Evolutionary conservation across 805 yeast genomes (phyloP).

Genomic region (Sugiyamaella boreocaroliniensis): DNA sequence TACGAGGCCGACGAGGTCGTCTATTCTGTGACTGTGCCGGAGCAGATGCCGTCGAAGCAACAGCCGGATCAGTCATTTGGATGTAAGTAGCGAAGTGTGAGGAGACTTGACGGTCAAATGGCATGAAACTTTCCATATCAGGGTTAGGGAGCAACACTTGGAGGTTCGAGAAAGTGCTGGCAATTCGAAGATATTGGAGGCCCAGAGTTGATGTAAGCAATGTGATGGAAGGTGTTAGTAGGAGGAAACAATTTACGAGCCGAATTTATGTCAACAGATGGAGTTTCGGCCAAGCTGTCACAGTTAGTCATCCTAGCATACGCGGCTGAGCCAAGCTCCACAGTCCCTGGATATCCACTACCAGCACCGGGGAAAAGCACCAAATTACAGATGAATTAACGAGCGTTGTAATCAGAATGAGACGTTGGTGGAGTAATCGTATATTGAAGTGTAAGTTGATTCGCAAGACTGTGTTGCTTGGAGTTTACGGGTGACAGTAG

Average conservation of each 20-base stretch:
- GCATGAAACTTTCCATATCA: not conserved
- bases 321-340: not conserved
- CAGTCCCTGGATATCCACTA: too few species aligned
- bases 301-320: not conserved
- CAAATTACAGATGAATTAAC: too few species aligned
- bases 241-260: too few species aligned
- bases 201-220: not conserved
- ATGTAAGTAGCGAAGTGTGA: not conserved
- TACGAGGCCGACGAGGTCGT: not conserved
- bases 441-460: too few species aligned
- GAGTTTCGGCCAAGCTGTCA: not conserved
- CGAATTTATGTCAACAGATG: too few species aligned
- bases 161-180: too few species aligned
- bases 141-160: too few species aligned
- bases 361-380: too few species aligned
- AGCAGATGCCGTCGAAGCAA: not conserved
- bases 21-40: not conserved
- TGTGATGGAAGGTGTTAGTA: not conserved
- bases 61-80: not conserved
- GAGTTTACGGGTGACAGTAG: too few species aligned
- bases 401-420: too few species aligned
- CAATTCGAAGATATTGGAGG: not conserved
- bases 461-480: too few species aligned
- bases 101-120: not conserved
- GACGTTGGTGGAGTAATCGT: too few species aligned